These are phyloP conservation scores for Alternaria sp. DNA, from an alignment of 2,329 filamentous ascomycete species.

Conservation along the genomic window DNA sequence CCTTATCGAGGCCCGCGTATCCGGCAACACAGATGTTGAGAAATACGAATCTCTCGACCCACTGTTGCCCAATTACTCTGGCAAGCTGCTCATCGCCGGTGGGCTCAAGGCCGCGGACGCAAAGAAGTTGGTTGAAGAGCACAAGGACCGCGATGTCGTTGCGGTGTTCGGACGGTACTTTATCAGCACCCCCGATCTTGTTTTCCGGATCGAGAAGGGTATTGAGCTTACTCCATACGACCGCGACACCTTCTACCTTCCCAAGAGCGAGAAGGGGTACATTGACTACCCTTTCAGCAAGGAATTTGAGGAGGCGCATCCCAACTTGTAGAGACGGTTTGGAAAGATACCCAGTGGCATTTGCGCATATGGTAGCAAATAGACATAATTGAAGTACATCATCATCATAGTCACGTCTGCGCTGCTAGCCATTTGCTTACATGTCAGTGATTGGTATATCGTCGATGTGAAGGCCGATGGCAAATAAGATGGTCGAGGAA, in stretches of 20 bases:
- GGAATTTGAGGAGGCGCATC: conserved; percentile 26
- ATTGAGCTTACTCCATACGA: conserved; percentile 58
- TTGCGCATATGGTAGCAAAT: not conserved
- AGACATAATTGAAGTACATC: not conserved
- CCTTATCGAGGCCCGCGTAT: conserved; percentile 66
- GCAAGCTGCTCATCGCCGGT: conserved; percentile 54
- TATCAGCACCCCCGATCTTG: conserved; percentile 60
- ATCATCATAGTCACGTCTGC: not conserved
- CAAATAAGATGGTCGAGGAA: not conserved
- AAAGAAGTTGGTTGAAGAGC: conserved; percentile 51
- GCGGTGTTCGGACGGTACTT: conserved; percentile 61
- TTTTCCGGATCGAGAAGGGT: conserved; percentile 56
- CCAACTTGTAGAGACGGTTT: not conserved
- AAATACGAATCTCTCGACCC: conserved; percentile 34
- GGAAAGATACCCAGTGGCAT: not conserved
- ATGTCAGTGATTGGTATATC: not conserved
- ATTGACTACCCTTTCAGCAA: conserved; percentile 50
- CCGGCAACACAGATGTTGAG: conserved; percentile 53
- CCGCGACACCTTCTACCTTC: conserved; percentile 57
- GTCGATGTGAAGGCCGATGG: fast-evolving
- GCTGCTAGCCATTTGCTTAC: not conserved
- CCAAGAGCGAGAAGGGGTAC: conserved; percentile 51
- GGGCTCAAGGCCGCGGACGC: conserved; percentile 54
- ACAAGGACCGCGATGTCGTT: conserved; percentile 55
- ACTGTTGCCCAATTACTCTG: conserved; percentile 35